These are phyloP conservation scores for Diplodia intermedia DNA, from an alignment of 2,329 filamentous ascomycete genomes.

Conservation along the genomic window DNA sequence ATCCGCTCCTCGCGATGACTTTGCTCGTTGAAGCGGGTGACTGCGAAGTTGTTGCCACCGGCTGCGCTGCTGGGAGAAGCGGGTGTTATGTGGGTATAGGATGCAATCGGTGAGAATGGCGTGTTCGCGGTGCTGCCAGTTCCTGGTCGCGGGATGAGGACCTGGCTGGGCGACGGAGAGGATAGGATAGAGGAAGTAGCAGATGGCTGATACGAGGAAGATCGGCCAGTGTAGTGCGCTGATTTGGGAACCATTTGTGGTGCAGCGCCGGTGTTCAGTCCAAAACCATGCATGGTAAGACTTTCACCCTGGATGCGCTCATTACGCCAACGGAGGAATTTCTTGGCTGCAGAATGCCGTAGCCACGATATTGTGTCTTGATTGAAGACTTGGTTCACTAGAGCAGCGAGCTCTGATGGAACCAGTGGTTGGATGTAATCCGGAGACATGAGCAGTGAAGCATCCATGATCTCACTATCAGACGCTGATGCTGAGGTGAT, in stretches of 20 bases:
- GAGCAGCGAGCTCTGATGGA: slow-evolving; percentile 71
- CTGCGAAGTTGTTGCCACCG: slow-evolving; percentile 43
- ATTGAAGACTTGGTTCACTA: slow-evolving; percentile 80
- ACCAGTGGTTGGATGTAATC: slow-evolving; percentile 85
- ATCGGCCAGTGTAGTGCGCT: slow-evolving; percentile 14
- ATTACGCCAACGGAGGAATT: slow-evolving; percentile 72
- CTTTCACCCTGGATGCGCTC: slow-evolving; percentile 21
- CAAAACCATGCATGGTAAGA: slow-evolving; percentile 37
- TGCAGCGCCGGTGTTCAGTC: slow-evolving; percentile 34
- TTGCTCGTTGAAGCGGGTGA: slow-evolving; percentile 62
- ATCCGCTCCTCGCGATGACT: slow-evolving; percentile 66
- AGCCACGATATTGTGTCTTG: slow-evolving; percentile 80
- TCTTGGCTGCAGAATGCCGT: slow-evolving; percentile 81
- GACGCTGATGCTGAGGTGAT: slow-evolving; percentile 76
- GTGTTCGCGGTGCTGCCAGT: slow-evolving; percentile 22
- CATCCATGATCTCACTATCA: slow-evolving; percentile 87
- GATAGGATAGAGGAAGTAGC: slow-evolving; percentile 47
- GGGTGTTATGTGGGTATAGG: slow-evolving; percentile 43
- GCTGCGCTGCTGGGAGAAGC: slow-evolving; percentile 44
- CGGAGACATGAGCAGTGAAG: slow-evolving; percentile 89
- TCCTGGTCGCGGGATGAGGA: slow-evolving; percentile 45
- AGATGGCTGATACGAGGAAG: slow-evolving; percentile 40
- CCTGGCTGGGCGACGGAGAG: slow-evolving; percentile 47
- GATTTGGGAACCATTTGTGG: slow-evolving; percentile 29
- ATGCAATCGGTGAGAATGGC: slow-evolving; percentile 42